Evolutionary conservation across 1,284 basidiomycete genomes (phyloP), one percentile per base, ranked within the genome.

Genomic region (Trichosporon ovoides): DNA sequence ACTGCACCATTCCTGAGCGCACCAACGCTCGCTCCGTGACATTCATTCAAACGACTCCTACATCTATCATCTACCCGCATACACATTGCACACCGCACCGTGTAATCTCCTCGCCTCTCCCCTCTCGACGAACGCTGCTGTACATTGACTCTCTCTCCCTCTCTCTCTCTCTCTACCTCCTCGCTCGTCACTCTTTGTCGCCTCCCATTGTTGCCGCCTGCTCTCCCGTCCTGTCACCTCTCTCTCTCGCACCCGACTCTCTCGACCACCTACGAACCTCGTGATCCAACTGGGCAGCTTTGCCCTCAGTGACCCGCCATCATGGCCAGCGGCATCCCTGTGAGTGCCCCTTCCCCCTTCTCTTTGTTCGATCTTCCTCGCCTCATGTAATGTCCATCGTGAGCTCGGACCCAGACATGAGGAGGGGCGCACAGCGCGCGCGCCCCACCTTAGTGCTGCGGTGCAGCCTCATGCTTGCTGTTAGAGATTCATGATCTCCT

Each of bases 321-420:
- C 49, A 68, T 68, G 66, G 66, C 66, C 38, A 68, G 66, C 55
- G 66, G 66, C 16, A 68, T 68, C 50, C 66, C 66, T 36, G 66
- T 68, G 53, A 64, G 66, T 68, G 18, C 28, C 35, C 3, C 13
- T 5, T 18, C 7, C 11, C 13, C 18, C 40, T 28, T 31, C 43
- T 16, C 28, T 48, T 48, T 48, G 24, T 48, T 48, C 43, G 43
- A 48, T 48, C 43, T 48, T 14, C 43, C 43, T 48, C 43, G 28
- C 28, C n/a, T n/a, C n/a, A n/a, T n/a, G n/a, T n/a, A n/a, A n/a
- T n/a, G n/a, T n/a, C n/a, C n/a, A n/a, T n/a, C n/a, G n/a, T n/a
- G n/a, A n/a, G n/a, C n/a, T n/a, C n/a, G n/a, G n/a, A n/a, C n/a
- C n/a, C n/a, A n/a, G n/a, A n/a, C n/a, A n/a, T n/a, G n/a, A n/a